Evolutionary conservation across 169 alveolate species (phyloP).

Genomic region (Pseudocohnilembus persalinus): DNA sequence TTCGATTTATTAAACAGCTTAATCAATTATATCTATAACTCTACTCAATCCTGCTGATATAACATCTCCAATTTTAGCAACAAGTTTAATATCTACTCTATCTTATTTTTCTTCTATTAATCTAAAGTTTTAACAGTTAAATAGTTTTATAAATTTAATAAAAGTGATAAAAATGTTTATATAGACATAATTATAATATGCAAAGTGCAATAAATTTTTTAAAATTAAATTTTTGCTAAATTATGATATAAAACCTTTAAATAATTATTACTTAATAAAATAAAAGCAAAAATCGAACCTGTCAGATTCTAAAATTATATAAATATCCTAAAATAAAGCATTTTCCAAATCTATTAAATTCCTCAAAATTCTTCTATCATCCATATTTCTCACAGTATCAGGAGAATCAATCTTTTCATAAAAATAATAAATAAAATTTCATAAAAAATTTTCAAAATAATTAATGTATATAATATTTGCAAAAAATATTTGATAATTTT

Average conservation of each 20-base stretch:
- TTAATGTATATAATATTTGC: no score
- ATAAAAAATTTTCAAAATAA: no score
- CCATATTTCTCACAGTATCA: constrained; percentile 4
- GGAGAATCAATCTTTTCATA: not conserved
- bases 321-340: constrained; percentile 19
- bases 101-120: constrained; percentile 22
- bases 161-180: not conserved
- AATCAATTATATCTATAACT: constrained; percentile 1
- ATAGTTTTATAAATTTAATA: no score
- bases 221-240: not conserved
- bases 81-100: not conserved
- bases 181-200: not conserved
- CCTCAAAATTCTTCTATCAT: constrained; percentile 15
- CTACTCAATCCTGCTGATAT: constrained; percentile 3
- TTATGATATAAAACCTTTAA: not conserved
- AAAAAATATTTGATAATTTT: no score
- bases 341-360: constrained; percentile 9
- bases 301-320: constrained; percentile 12
- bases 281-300: constrained; percentile 21
- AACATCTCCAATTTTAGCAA: constrained; percentile 13
- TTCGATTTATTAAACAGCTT: not conserved
- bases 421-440: not conserved
- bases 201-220: not conserved
- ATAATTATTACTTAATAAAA: constrained; percentile 9
- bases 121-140: not conserved